Evolutionary conservation across 768 basidiomycete species (phyloP).

Genomic region (Collybia sordida): DNA sequence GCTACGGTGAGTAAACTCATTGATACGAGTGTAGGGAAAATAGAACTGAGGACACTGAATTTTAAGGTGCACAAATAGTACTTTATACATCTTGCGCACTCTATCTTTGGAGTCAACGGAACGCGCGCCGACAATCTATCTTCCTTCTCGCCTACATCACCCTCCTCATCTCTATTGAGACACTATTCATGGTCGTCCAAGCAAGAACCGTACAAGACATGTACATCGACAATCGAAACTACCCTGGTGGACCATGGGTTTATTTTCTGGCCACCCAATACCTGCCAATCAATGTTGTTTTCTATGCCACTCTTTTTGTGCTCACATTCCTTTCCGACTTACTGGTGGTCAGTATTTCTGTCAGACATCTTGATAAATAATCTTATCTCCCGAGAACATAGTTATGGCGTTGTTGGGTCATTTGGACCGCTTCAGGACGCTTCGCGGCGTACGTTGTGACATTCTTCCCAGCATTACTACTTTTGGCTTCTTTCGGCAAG

Average conservation of each 20-base stretch:
- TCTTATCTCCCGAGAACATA: constrained; percentile 7
- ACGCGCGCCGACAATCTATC: constrained; percentile 21
- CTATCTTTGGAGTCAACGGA: constrained; percentile 37
- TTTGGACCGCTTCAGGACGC: constrained; percentile 32
- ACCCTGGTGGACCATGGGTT: constrained; percentile 41
- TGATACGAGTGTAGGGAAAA: too few relatives aligned
- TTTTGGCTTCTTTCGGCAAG: constrained; percentile 26
- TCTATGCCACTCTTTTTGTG: constrained; percentile 40
- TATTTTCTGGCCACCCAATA: constrained; percentile 43
- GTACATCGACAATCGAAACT: constrained; percentile 42
- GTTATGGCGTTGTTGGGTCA: constrained; percentile 42
- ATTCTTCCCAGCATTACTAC: constrained; percentile 25
- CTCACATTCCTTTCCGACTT: constrained; percentile 40
- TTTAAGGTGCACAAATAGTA: constrained; percentile 36
- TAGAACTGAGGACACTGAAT: neutral
- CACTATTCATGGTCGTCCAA: constrained; percentile 36
- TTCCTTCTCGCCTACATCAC: constrained; percentile 39
- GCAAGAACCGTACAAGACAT: constrained; percentile 38
- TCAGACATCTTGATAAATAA: neutral
- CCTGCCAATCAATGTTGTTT: constrained; percentile 41
- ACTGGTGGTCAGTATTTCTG: constrained; percentile 25
- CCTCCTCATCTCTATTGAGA: constrained; percentile 34
- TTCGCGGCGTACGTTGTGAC: constrained; percentile 22
- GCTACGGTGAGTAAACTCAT: constrained; percentile 31
- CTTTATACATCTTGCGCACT: constrained; percentile 32